These are phyloP conservation scores for Colletotrichum viniferum DNA, from an alignment of 2,329 filamentous ascomycete genomes.

Conservation along the genomic window DNA sequence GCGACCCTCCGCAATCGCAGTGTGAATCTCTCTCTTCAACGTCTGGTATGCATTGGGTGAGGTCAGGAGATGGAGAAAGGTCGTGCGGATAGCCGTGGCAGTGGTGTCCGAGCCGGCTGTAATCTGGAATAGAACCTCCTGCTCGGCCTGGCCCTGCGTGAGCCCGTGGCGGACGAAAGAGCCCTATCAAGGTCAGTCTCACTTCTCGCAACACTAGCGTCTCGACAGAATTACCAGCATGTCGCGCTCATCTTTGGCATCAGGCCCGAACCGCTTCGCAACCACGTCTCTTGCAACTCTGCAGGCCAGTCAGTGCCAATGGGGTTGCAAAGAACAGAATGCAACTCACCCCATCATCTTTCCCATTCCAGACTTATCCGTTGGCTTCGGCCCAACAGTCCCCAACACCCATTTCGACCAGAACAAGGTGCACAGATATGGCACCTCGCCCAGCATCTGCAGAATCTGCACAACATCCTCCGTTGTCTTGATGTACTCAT, in stretches of 20 bases:
- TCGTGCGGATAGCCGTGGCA: conserved; percentile 52
- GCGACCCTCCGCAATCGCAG: conserved; percentile 32
- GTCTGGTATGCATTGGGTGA: conserved; percentile 46
- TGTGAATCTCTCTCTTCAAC: conserved; percentile 50
- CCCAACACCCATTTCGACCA: conserved; percentile 30
- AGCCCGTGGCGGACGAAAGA: conserved; percentile 49
- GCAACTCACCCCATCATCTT: conserved; percentile 22
- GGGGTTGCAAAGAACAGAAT: conserved; percentile 8
- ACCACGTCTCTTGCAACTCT: conserved; percentile 39
- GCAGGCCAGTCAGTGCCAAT: neutral
- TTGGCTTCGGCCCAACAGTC: conserved; percentile 24
- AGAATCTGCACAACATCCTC: conserved; percentile 41
- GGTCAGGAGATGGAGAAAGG: conserved; percentile 52
- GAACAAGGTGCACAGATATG: conserved; percentile 23
- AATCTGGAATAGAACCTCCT: conserved; percentile 34
- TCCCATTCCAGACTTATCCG: conserved; percentile 17
- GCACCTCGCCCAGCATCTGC: conserved; percentile 36
- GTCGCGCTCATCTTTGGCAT: conserved; percentile 31
- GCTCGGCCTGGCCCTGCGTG: conserved; percentile 25
- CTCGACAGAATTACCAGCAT: conserved; percentile 32
- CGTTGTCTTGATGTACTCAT: conserved; percentile 45
- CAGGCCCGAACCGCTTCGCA: conserved; percentile 29
- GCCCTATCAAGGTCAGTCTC: neutral
- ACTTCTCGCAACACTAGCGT: fast-evolving
- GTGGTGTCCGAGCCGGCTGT: conserved; percentile 52